Conservation (phyloP, 331 rosid species). For the Erythrophleum ivorense region DNA sequence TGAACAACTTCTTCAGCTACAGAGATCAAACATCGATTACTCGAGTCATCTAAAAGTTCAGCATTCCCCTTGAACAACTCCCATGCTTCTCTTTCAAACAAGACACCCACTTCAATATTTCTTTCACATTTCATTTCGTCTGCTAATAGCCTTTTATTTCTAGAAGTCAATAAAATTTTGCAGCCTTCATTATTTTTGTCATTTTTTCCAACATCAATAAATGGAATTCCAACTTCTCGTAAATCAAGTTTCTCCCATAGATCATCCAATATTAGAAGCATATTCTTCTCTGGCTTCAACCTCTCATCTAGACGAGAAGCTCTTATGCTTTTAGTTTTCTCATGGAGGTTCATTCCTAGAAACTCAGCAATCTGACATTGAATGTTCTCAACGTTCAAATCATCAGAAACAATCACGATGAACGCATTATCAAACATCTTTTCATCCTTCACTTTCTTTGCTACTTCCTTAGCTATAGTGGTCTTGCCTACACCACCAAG, state of each 20-base stretch:
- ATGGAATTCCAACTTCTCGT: not conserved
- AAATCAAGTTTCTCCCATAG: not conserved
- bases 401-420: slow-evolving; percentile 2
- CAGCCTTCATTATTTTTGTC: not conserved
- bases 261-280: slow-evolving; percentile 38
- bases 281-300: not conserved
- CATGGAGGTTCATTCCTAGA: slow-evolving; percentile 27
- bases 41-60: not conserved
- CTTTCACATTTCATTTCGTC: no score
- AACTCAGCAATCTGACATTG: slow-evolving; percentile 40
- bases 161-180: slow-evolving; percentile 37
- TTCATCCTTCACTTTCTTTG: not conserved
- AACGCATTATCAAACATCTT: slow-evolving; percentile 7
- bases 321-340: not conserved
- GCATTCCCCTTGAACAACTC: not conserved
- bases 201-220: not conserved
- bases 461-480: slow-evolving; percentile 27
- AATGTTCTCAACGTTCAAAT: not conserved
- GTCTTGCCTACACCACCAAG: slow-evolving; percentile 45
- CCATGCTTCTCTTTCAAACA: not conserved
- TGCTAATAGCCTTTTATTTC: not conserved
- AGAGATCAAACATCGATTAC: not conserved
- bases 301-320: slow-evolving; percentile 5
- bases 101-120: not conserved
- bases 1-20: not conserved